Percentiles rank a stretch among this genome's conserved stretches.
phyloP scores from a whole-genome alignment of 2,329 filamentous ascomycete genomes.

The Fusarium stilboides region DNA sequence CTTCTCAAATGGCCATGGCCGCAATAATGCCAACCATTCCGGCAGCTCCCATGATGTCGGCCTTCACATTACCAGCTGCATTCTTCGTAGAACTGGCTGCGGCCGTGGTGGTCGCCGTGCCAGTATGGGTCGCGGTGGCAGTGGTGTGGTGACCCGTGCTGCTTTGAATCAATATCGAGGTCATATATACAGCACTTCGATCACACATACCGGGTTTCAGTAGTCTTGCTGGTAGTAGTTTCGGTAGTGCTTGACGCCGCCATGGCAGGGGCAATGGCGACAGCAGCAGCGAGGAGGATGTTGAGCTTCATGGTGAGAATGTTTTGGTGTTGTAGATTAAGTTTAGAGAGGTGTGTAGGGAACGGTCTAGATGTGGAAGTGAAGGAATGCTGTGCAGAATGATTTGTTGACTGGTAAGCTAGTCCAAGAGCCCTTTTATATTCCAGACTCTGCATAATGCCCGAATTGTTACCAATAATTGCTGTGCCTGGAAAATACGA shows the following conservation, averaged over 20 bases:
- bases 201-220: background rate
- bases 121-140: background rate
- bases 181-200: accelerated
- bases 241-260: constrained; percentile 21
- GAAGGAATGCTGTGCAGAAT: no score
- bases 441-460: no score
- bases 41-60: constrained; percentile 22
- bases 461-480: no score
- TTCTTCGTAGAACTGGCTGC: constrained; percentile 10
- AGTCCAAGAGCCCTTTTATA: no score
- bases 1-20: constrained; percentile 17
- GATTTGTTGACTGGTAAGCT: no score
- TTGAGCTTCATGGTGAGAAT: constrained; percentile 29
- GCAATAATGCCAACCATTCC: constrained; percentile 23
- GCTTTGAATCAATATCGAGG: background rate
- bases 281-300: constrained; percentile 19
- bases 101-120: background rate
- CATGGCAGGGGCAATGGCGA: constrained; percentile 6
- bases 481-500: no score
- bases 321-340: no score
- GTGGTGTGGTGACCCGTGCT: constrained; percentile 5
- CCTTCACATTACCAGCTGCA: constrained; percentile 21
- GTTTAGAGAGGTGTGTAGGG: no score
- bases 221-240: constrained; percentile 1
- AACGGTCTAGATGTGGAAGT: no score